These are phyloP conservation scores for Amanita molliuscula DNA, from an alignment of 768 basidiomycete species.

Conservation along the genomic window DNA sequence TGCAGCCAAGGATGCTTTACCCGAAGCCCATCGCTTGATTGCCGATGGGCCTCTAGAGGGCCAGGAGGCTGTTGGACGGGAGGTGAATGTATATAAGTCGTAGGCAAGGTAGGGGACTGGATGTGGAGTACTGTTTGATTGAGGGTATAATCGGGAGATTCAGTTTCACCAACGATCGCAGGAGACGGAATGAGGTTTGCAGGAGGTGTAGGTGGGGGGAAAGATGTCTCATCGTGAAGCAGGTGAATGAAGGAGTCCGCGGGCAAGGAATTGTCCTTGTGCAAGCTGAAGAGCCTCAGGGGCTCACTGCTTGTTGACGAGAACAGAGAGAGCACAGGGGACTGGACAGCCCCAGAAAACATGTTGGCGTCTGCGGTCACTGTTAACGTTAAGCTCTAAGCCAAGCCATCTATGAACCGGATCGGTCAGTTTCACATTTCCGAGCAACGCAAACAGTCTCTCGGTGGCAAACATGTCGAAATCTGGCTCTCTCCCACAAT, in stretches of 20 bases:
- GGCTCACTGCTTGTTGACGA: slow-evolving; percentile 63
- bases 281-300: slow-evolving; percentile 40
- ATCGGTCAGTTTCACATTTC: background rate
- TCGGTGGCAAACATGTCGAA: too few relatives aligned
- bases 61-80: slow-evolving; percentile 12
- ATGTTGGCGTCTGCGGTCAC: slow-evolving; percentile 18
- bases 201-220: slow-evolving; percentile 38
- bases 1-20: slow-evolving; percentile 69
- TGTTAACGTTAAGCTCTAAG: background rate
- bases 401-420: background rate
- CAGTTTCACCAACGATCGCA: slow-evolving; percentile 16
- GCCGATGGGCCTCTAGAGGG: slow-evolving; percentile 8
- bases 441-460: too few relatives aligned
- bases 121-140: slow-evolving; percentile 68
- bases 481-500: too few relatives aligned
- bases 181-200: slow-evolving; percentile 35
- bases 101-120: slow-evolving; percentile 64
- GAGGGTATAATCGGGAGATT: slow-evolving; percentile 26
- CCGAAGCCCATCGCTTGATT: slow-evolving; percentile 31
- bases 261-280: slow-evolving; percentile 38
- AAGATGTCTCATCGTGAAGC: slow-evolving; percentile 46
- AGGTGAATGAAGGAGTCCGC: slow-evolving; percentile 58
- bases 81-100: slow-evolving; percentile 61
- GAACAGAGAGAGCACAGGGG: slow-evolving; percentile 59
- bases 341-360: slow-evolving; percentile 52